Conservation (phyloP, 164 flowering plant species). For the Euptelea pleiosperma region DNA sequence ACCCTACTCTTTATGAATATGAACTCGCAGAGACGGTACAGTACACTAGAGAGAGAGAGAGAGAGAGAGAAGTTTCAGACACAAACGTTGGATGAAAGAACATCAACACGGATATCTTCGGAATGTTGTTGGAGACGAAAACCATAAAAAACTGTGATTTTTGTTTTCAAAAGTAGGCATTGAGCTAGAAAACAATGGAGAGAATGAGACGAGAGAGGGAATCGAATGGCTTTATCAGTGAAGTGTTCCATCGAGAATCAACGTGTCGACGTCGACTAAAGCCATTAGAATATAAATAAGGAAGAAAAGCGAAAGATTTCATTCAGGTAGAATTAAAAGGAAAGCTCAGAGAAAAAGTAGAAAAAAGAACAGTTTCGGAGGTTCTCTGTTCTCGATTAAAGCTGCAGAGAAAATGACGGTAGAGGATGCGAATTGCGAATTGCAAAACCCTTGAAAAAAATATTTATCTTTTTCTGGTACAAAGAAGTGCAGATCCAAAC, state of each 20-base stretch:
- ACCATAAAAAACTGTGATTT: background rate
- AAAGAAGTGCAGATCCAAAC: too few relatives aligned
- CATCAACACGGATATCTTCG: too few relatives aligned
- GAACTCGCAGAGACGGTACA: background rate
- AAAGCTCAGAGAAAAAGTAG: background rate
- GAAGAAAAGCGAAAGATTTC: background rate
- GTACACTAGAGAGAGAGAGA: too few relatives aligned
- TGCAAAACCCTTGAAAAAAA: too few relatives aligned
- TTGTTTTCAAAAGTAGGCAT: conserved; percentile 5
- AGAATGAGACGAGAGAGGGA: too few relatives aligned
- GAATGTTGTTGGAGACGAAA: background rate
- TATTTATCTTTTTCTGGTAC: too few relatives aligned
- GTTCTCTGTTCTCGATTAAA: background rate
- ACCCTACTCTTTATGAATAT: too few relatives aligned
- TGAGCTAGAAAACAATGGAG: conserved; percentile 9
- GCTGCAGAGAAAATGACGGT: conserved; percentile 1
- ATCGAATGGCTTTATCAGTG: background rate
- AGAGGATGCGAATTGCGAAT: background rate
- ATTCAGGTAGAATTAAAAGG: background rate
- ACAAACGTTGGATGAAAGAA: too few relatives aligned
- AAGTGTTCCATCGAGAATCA: conserved; percentile 9
- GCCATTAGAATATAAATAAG: background rate
- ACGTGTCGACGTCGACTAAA: background rate
- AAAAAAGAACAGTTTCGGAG: background rate
- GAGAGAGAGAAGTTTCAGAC: too few relatives aligned